Percentiles rank a stretch among this genome's conserved stretches.
phyloP scores from a whole-genome alignment of 305 asterid species.

The Fraxinus platypoda region DNA sequence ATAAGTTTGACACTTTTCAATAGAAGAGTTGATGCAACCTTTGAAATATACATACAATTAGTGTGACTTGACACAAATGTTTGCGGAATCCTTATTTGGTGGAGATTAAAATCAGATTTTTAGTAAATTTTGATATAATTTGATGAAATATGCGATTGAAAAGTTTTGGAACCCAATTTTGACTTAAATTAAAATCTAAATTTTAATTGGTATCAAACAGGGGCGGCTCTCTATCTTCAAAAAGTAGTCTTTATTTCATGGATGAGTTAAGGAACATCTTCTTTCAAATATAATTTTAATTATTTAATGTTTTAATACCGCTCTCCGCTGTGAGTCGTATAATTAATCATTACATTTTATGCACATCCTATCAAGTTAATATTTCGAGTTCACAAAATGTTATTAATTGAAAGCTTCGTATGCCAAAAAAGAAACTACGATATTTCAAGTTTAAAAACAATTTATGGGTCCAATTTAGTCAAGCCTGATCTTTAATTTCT shows the following conservation, averaged over 20 bases:
- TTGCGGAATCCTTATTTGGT: neutral
- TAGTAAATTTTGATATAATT: too few relatives aligned
- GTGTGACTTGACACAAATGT: neutral
- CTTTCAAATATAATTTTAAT: neutral
- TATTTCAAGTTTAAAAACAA: neutral
- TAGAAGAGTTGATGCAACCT: neutral
- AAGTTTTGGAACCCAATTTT: too few relatives aligned
- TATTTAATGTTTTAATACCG: neutral
- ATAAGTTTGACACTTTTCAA: too few relatives aligned
- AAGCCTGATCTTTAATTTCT: neutral
- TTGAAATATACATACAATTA: neutral
- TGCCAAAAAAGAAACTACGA: neutral
- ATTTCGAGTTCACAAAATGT: neutral
- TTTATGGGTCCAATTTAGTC: neutral
- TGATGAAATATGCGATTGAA: too few relatives aligned
- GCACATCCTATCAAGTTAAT: too few relatives aligned
- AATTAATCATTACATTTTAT: too few relatives aligned
- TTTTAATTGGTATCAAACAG: too few relatives aligned
- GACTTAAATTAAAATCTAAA: too few relatives aligned
- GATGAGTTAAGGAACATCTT: neutral
- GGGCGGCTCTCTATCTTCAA: too few relatives aligned
- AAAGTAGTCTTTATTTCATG: neutral
- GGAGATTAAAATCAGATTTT: too few relatives aligned
- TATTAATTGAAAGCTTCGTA: neutral
- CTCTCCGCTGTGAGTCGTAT: neutral